These are phyloP conservation scores for Beauveria sp. DNA, from an alignment of 2,329 filamentous ascomycete genomes.

Conservation along the genomic window DNA sequence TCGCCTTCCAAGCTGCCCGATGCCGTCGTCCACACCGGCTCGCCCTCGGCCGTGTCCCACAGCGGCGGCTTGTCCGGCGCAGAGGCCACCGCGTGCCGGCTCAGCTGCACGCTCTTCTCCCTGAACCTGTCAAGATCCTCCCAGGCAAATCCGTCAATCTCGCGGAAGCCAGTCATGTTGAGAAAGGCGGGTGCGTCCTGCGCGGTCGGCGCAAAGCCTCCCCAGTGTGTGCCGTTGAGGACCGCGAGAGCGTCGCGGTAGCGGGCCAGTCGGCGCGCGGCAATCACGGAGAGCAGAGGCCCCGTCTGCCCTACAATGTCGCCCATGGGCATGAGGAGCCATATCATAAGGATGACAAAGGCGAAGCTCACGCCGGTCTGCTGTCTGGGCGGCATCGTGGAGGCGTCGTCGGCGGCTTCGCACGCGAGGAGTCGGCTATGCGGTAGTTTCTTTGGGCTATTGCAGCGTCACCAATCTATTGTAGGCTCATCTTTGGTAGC, in stretches of 20 bases:
- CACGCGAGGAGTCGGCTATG: not conserved
- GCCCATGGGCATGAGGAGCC: constrained; percentile 30
- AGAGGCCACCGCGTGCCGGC: constrained; percentile 37
- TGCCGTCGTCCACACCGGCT: constrained; percentile 65
- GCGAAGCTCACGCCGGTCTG: constrained; percentile 29
- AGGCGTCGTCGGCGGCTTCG: constrained; percentile 15
- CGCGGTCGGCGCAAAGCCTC: constrained; percentile 46
- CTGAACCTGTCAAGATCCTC: constrained; percentile 60
- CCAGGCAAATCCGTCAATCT: constrained; percentile 72
- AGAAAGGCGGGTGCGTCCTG: constrained; percentile 37
- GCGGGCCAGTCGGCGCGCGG: constrained; percentile 39
- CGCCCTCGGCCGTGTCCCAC: constrained; percentile 31
- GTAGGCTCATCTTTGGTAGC: not conserved
- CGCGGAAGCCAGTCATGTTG: constrained; percentile 70
- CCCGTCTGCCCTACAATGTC: constrained; percentile 26
- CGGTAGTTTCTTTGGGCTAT: not conserved
- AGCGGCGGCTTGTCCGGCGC: constrained; percentile 22
- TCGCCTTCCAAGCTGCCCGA: constrained; percentile 70
- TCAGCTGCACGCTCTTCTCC: constrained; percentile 55
- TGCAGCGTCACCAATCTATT: constrained; percentile 2
- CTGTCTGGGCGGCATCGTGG: constrained; percentile 40
- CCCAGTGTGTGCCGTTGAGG: constrained; percentile 51
- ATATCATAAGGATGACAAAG: constrained; percentile 30
- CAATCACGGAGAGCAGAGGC: constrained; percentile 27
- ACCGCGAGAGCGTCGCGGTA: constrained; percentile 45